phyloP scores from a whole-genome alignment of 2,329 filamentous ascomycete species.

The Beauveria sp. region DNA sequence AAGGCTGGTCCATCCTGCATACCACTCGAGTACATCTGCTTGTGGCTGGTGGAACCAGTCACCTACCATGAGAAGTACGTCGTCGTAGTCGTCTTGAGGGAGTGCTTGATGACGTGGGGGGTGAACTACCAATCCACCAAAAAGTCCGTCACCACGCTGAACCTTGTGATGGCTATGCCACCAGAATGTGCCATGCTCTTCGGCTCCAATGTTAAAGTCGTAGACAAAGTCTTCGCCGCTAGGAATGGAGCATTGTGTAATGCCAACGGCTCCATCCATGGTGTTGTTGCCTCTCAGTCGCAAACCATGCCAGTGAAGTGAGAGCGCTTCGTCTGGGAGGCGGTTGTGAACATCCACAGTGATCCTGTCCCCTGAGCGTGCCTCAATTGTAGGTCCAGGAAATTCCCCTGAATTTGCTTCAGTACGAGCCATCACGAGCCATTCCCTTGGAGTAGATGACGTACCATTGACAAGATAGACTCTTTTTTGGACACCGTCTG shows the following conservation, averaged over 20 bases:
- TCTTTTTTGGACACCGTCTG: slow-evolving; percentile 12
- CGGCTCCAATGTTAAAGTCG: slow-evolving; percentile 44
- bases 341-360: slow-evolving; percentile 59
- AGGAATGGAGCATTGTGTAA: slow-evolving; percentile 35
- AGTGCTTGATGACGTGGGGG: slow-evolving; percentile 28
- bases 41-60: slow-evolving; percentile 32
- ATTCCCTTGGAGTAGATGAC: neutral
- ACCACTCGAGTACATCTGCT: slow-evolving; percentile 26
- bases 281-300: slow-evolving; percentile 35
- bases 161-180: slow-evolving; percentile 52
- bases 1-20: slow-evolving; percentile 24
- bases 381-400: slow-evolving; percentile 40
- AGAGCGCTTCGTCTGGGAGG: slow-evolving; percentile 38
- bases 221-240: slow-evolving; percentile 28
- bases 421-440: neutral
- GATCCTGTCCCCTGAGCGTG: slow-evolving; percentile 43
- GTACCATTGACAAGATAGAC: slow-evolving; percentile 13
- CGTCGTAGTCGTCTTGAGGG: slow-evolving; percentile 25
- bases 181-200: slow-evolving; percentile 49
- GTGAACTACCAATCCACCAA: slow-evolving; percentile 52
- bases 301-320: slow-evolving; percentile 44
- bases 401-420: slow-evolving; percentile 11
- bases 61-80: slow-evolving; percentile 44
- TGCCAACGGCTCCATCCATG: slow-evolving; percentile 39
- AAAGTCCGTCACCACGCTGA: slow-evolving; percentile 45